Evolutionary conservation across 371 early-diverging fungal genomes (phyloP).

Genomic region (Mortierella sp.): DNA sequence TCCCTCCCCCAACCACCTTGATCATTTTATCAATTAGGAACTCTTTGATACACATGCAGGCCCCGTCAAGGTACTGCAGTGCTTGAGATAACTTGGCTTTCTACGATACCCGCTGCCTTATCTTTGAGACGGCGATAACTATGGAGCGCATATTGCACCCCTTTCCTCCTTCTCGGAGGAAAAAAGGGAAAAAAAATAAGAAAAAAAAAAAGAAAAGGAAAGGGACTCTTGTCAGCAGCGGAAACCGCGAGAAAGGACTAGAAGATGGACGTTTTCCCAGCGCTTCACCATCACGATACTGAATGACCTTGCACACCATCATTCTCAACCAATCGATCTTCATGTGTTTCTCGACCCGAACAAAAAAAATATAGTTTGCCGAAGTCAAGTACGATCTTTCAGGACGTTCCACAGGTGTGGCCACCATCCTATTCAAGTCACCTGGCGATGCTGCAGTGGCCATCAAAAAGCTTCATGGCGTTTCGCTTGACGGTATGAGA

Average conservation of each 20-base stretch:
- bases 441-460: constrained; percentile 64
- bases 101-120: too few relatives aligned
- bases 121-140: too few relatives aligned
- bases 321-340: neutral
- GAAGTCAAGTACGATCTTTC: constrained; percentile 63
- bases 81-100: neutral
- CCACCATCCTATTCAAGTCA: constrained; percentile 65
- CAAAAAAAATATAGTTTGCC: constrained; percentile 25
- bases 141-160: too few relatives aligned
- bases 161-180: neutral
- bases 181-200: constrained; percentile 13
- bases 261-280: neutral
- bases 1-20: too few relatives aligned
- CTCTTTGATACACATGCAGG: constrained; percentile 48
- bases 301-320: neutral
- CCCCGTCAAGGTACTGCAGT: constrained; percentile 45
- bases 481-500: constrained; percentile 69
- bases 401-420: constrained; percentile 73
- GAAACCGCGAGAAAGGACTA: neutral
- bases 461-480: constrained; percentile 64
- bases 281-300: neutral
- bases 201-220: constrained; percentile 2
- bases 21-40: constrained; percentile 21
- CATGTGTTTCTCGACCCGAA: neutral
- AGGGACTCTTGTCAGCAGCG: too few relatives aligned